Conservation (phyloP, 768 basidiomycete species). For the Panaeolus papilionaceus region DNA sequence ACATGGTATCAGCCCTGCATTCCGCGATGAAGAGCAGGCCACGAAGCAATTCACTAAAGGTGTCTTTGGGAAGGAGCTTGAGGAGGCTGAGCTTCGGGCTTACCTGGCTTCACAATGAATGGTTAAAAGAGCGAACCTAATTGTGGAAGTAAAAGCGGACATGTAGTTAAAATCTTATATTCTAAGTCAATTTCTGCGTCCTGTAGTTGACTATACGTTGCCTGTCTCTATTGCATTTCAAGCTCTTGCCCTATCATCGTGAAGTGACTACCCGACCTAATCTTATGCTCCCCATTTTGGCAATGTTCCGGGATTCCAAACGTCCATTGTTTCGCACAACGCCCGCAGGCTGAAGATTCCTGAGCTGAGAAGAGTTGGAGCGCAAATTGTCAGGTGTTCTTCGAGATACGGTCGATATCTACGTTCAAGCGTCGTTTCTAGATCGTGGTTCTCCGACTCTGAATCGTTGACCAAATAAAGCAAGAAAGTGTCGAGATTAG, state of each 20-base stretch:
- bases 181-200: too few species aligned
- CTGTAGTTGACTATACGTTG: too few species aligned
- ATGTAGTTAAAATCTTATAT: too few species aligned
- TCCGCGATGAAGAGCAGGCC: conserved; percentile 3
- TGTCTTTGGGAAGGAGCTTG: conserved; percentile 17
- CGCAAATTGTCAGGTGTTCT: not conserved
- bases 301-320: not conserved
- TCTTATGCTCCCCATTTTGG: not conserved
- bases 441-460: not conserved
- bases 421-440: not conserved
- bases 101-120: too few species aligned
- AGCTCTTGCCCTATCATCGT: too few species aligned
- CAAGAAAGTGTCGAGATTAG: not conserved
- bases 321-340: not conserved
- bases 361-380: not conserved
- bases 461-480: not conserved
- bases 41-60: conserved; percentile 7
- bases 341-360: not conserved
- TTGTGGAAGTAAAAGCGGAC: too few species aligned
- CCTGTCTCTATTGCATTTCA: too few species aligned
- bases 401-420: not conserved
- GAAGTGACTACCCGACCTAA: too few species aligned
- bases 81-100: conserved; percentile 12
- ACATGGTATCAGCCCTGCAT: conserved; percentile 11
- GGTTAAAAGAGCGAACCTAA: too few species aligned